Conservation (phyloP, 768 basidiomycete species). For the Daedaleopsis sinensis region DNA sequence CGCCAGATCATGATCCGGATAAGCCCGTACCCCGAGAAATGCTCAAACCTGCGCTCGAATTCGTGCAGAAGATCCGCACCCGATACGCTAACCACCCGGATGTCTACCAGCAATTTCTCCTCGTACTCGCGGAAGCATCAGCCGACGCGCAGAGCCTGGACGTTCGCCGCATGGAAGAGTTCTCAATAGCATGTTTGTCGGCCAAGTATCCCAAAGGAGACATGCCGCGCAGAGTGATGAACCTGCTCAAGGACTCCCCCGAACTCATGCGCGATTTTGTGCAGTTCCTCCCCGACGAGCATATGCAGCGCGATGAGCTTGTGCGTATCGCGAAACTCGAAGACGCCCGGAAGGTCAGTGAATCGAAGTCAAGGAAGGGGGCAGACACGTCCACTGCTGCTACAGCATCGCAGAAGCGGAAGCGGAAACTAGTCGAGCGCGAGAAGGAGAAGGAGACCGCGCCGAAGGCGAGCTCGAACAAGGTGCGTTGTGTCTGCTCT, state of each 20-base stretch:
- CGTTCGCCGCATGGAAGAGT: conserved; percentile 38
- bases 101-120: conserved; percentile 79
- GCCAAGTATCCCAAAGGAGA: conserved; percentile 49
- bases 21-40: conserved; percentile 18
- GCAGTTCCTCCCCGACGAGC: conserved; percentile 65
- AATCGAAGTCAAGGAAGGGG: conserved; percentile 39
- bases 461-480: conserved; percentile 27
- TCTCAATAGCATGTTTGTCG: conserved; percentile 17
- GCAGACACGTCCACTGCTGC: conserved; percentile 40
- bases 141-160: conserved; percentile 35
- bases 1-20: conserved; percentile 3
- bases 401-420: conserved; percentile 66
- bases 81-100: conserved; percentile 80
- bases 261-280: conserved; percentile 76
- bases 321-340: conserved; percentile 27
- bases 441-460: conserved; percentile 33
- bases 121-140: conserved; percentile 65
- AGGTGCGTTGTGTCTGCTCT: conserved; percentile 21
- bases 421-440: conserved; percentile 58
- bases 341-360: conserved; percentile 27
- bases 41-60: conserved; percentile 85
- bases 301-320: conserved; percentile 24
- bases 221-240: conserved; percentile 67
- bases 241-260: conserved; percentile 73
- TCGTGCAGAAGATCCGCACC: conserved; percentile 96